Percentiles rank a stretch among this genome's conserved stretches.
phyloP scores from a whole-genome alignment of 345 rosid genomes.

The Acer yangbiense region DNA sequence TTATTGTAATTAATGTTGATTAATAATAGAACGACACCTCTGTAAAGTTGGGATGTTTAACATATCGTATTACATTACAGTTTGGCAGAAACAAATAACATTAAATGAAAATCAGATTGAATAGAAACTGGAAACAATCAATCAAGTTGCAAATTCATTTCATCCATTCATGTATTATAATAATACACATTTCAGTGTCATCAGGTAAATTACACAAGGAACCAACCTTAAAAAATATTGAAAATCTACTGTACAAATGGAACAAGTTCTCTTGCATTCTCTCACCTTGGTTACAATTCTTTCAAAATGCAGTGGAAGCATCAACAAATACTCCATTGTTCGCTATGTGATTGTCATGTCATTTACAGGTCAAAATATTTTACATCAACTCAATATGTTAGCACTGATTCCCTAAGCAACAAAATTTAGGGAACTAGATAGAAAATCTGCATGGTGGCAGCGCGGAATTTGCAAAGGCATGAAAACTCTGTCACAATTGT shows the following conservation, averaged over 20 bases:
- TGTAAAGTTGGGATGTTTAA: no score
- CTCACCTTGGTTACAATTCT: background rate
- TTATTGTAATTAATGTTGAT: no score
- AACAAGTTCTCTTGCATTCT: background rate
- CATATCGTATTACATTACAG: no score
- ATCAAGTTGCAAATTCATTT: background rate
- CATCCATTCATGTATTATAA: background rate
- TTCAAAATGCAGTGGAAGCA: background rate
- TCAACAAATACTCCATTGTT: background rate
- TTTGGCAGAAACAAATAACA: no score
- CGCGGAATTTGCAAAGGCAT: background rate
- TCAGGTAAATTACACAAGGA: no score
- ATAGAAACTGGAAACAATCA: no score
- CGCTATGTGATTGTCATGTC: background rate
- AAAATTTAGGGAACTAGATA: slow-evolving; percentile 8
- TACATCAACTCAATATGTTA: background rate
- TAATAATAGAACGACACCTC: no score
- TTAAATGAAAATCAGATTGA: no score
- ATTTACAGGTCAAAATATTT: background rate
- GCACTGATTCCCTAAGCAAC: slow-evolving; percentile 10
- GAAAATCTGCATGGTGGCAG: background rate
- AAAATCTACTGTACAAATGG: no score
- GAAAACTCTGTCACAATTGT: background rate
- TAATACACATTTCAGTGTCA: no score
- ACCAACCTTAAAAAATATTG: no score